Evolutionary conservation across 169 alveolate genomes (phyloP).

Genomic region (Cryptosporidium felis): DNA sequence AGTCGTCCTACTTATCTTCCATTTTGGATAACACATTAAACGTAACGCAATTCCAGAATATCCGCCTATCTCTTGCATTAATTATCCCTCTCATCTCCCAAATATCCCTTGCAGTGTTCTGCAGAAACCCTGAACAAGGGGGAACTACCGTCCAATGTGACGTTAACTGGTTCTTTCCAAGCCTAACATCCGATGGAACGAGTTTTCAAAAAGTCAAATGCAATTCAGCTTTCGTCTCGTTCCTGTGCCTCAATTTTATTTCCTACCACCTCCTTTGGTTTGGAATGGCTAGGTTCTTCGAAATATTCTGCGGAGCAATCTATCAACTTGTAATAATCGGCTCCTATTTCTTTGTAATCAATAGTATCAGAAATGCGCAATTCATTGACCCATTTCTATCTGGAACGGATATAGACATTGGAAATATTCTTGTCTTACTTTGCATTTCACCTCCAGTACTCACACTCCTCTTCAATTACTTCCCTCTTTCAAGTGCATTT

Average conservation of each 20-base stretch:
- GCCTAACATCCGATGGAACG: background rate
- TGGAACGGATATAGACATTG: slow-evolving; percentile 10
- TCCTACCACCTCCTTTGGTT: slow-evolving; percentile 34
- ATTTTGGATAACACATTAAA: slow-evolving; percentile 44
- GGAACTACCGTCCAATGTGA: slow-evolving; percentile 12
- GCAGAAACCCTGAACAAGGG: slow-evolving; percentile 52
- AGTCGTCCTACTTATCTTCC: slow-evolving; percentile 52
- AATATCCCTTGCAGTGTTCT: slow-evolving; percentile 21
- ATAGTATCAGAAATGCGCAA: slow-evolving; percentile 27
- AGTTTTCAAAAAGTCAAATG: background rate
- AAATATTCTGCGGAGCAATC: slow-evolving; percentile 48
- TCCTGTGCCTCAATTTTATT: background rate
- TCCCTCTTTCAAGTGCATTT: slow-evolving; percentile 66
- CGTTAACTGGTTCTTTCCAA: slow-evolving; percentile 54
- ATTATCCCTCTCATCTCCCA: slow-evolving; percentile 60
- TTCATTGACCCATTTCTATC: slow-evolving; percentile 45
- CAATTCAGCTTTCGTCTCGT: slow-evolving; percentile 8
- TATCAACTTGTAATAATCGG: slow-evolving; percentile 39
- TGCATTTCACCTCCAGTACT: slow-evolving; percentile 58
- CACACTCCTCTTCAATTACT: slow-evolving; percentile 29
- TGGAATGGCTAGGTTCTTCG: slow-evolving; percentile 47
- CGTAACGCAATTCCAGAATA: slow-evolving; percentile 64
- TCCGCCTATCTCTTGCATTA: slow-evolving; percentile 50
- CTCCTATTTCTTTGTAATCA: slow-evolving; percentile 44
- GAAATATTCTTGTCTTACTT: slow-evolving; percentile 21